Evolutionary conservation across 164 flowering plant genomes (phyloP).

Genomic region (Warburgia ugandensis): DNA sequence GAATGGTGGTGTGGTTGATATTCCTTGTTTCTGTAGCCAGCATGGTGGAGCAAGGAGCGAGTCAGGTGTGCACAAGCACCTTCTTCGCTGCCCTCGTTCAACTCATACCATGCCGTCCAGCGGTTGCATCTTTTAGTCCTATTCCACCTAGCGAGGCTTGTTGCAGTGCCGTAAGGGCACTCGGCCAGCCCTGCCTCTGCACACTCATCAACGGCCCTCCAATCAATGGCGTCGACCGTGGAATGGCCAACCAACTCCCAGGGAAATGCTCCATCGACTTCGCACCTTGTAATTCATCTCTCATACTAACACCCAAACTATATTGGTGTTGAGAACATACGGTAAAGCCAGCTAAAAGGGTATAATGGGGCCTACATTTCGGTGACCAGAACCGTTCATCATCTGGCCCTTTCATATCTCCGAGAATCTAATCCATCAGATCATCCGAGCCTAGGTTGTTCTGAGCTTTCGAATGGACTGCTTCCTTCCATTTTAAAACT

Average conservation of each 20-base stretch:
- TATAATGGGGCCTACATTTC: no score
- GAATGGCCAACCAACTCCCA: slow-evolving; percentile 72
- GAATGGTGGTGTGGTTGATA: background rate
- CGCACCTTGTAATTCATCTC: slow-evolving; percentile 40
- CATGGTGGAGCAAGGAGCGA: slow-evolving; percentile 25
- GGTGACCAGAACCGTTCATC: no score
- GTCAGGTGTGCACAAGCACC: slow-evolving; percentile 47
- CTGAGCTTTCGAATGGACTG: no score
- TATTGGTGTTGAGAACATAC: no score
- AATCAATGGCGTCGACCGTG: slow-evolving; percentile 71
- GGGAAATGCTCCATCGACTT: slow-evolving; percentile 61
- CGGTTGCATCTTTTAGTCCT: slow-evolving; percentile 71
- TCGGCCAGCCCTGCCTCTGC: slow-evolving; percentile 86
- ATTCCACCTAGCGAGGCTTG: slow-evolving; percentile 70
- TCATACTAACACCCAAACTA: background rate
- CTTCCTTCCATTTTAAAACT: no score
- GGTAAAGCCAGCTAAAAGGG: no score
- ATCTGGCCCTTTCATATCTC: no score
- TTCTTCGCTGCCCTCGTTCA: slow-evolving; percentile 74
- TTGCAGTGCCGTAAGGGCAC: slow-evolving; percentile 52
- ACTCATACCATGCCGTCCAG: slow-evolving; percentile 78
- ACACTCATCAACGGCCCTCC: slow-evolving; percentile 78
- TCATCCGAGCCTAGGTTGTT: no score
- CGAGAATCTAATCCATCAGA: no score
- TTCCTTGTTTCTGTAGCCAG: slow-evolving; percentile 22